These are phyloP conservation scores for Umbilicus rupestris DNA, from an alignment of 164 flowering plant species.

Conservation along the genomic window DNA sequence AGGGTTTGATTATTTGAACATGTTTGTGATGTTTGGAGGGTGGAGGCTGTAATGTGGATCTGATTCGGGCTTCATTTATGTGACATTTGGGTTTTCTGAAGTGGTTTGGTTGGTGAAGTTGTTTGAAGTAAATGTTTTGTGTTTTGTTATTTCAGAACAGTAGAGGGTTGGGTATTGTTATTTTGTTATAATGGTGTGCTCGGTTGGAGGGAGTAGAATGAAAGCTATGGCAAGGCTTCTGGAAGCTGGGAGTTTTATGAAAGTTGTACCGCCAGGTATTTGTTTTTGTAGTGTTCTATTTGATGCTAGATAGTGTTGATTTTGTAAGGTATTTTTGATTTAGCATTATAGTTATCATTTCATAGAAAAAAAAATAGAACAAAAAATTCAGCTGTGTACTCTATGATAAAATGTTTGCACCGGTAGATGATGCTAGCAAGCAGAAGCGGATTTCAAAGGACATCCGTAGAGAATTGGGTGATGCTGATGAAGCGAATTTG, in stretches of 20 bases:
- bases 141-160: neutral
- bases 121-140: neutral
- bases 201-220: constrained; percentile 49
- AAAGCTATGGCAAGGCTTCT: constrained; percentile 58
- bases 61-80: too few species aligned
- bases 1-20: too few species aligned
- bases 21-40: too few species aligned
- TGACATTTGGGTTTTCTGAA: too few species aligned
- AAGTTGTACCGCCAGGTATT: constrained; percentile 16
- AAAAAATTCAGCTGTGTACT: neutral
- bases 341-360: neutral
- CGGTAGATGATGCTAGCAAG: constrained; percentile 40
- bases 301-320: neutral
- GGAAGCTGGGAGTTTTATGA: constrained; percentile 35
- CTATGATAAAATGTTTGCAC: constrained; percentile 6
- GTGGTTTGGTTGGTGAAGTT: neutral
- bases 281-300: neutral
- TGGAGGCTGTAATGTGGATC: too few species aligned
- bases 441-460: constrained; percentile 39
- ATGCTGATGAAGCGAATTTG: constrained; percentile 77
- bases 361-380: neutral
- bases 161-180: neutral
- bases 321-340: neutral
- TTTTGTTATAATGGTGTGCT: constrained; percentile 45
- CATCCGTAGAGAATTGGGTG: constrained; percentile 39